Evolutionary conservation across 2,329 filamentous ascomycete species (phyloP).

Genomic region (Clarireedia homoeocarpa): DNA sequence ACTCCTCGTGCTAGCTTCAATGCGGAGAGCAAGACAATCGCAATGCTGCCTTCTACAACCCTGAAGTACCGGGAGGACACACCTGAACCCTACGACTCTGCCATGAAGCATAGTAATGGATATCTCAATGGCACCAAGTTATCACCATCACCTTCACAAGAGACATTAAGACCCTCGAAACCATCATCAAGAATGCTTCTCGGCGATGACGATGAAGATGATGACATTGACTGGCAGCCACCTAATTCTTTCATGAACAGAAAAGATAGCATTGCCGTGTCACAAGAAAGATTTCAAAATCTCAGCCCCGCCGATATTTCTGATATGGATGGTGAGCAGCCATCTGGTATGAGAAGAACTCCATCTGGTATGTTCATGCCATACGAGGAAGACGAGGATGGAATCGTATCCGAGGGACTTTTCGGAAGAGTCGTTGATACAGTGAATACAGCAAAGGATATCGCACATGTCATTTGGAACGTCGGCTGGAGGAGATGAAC

Average conservation of each 20-base stretch:
- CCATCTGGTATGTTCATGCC: slow-evolving; percentile 90
- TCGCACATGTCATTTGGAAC: slow-evolving; percentile 66
- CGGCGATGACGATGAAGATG: slow-evolving; percentile 40
- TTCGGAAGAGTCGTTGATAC: slow-evolving; percentile 32
- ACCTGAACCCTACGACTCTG: slow-evolving; percentile 55
- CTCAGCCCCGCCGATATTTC: slow-evolving; percentile 19
- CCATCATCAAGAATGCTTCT: slow-evolving; percentile 53
- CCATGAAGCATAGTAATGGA: slow-evolving; percentile 52
- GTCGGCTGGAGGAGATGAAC: slow-evolving; percentile 31
- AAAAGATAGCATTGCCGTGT: slow-evolving; percentile 24
- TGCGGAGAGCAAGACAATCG: slow-evolving; percentile 57
- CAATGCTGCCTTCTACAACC: slow-evolving; percentile 59
- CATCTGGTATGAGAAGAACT: slow-evolving; percentile 63
- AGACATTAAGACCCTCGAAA: slow-evolving; percentile 64
- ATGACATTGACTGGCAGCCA: slow-evolving; percentile 45
- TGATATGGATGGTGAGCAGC: slow-evolving; percentile 38
- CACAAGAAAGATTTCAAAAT: slow-evolving; percentile 24
- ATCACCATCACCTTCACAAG: slow-evolving; percentile 67
- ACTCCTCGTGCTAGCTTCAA: slow-evolving; percentile 40
- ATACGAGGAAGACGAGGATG: slow-evolving; percentile 64
- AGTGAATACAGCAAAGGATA: slow-evolving; percentile 62
- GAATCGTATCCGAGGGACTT: slow-evolving; percentile 49
- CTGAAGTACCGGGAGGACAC: slow-evolving; percentile 51
- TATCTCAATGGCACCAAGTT: slow-evolving; percentile 33
- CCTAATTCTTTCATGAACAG: slow-evolving; percentile 22